phyloP scores from a whole-genome alignment of 2,329 filamentous ascomycete species.

The Trichoderma brevicompactum region DNA sequence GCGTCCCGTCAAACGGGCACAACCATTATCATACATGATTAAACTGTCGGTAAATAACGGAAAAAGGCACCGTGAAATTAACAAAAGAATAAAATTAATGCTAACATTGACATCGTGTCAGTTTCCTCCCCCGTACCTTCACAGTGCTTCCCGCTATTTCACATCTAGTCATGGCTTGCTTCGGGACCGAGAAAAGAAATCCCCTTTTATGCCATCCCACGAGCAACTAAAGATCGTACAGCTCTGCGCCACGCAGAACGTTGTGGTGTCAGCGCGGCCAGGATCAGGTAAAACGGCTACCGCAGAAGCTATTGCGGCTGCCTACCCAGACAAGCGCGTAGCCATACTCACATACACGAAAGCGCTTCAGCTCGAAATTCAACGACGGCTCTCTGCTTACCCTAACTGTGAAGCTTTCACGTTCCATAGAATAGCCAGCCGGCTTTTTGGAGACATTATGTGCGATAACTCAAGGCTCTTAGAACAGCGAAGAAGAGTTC shows the following conservation, averaged over 20 bases:
- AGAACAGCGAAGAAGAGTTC: not conserved
- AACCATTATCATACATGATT: not conserved
- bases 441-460: not conserved
- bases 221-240: constrained; percentile 37
- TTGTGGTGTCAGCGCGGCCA: constrained; percentile 41
- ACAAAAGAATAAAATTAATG: not conserved
- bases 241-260: constrained; percentile 35
- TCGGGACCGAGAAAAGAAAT: not conserved
- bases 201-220: constrained; percentile 32
- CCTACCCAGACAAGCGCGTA: constrained; percentile 32
- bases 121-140: not conserved
- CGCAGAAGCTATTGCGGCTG: constrained; percentile 38
- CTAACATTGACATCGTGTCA: not conserved
- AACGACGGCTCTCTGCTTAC: not conserved
- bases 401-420: constrained; percentile 1
- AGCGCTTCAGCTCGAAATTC: constrained; percentile 23
- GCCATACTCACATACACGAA: constrained; percentile 39
- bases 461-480: not conserved
- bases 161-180: not conserved
- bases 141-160: not conserved
- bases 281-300: constrained; percentile 42
- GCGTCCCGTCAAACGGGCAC: not conserved
- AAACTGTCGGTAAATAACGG: not conserved
- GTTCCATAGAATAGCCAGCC: constrained; percentile 12
- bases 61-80: not conserved